Base-by-base conservation (phyloP, 805 yeast species). In the Metschnikowia corniflorae region DNA sequence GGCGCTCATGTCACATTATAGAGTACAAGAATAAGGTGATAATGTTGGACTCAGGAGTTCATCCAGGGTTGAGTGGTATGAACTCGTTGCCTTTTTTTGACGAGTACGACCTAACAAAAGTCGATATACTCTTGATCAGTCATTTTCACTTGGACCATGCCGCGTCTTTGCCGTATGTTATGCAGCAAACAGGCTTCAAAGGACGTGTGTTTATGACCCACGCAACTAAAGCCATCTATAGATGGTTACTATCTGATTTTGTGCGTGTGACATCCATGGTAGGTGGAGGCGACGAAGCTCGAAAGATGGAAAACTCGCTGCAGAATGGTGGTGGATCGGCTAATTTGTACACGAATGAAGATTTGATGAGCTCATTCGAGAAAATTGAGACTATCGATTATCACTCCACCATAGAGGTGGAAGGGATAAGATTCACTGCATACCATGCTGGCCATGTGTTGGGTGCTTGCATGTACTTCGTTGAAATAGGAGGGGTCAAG, bases 381-480 rank as follows among this genome's bases (percentile, higher is more conserved):
- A 69, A 77, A 45, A 93, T 93, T 32, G 97, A 93, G 59, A 86
- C 97, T 1, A 78, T 93, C 16, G 98, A 93, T 59, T 93, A 83
- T 60, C 97, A 93, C 60, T 86, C 97, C 4, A 93, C 98, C 0
- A 76, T 87, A 46, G 97, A 93, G 51, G 85, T 89, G 23, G 94
- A 86, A 41, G 98, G 98, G 35, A 82, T 93, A 39, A 73, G 93
- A 54, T 91, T 93, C 66, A 93, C 98, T 1, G 98, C 98, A 1
- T 93, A 83, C 60, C 99, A 91, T 64, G 99, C 99, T 6, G 99
- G 99, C n/a, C 99, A 93, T 71, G 99, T 93, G 9, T 68, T 93
- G 29, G 99, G 99, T 37, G 97, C 98, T 8, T 96, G 97, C 9
- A 93, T 93, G 97, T 93, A 82, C 60, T 80, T 93, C 47, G 77